Evolutionary conservation across 179 eudicot species (phyloP).

Genomic region (Kewa caespitosa): DNA sequence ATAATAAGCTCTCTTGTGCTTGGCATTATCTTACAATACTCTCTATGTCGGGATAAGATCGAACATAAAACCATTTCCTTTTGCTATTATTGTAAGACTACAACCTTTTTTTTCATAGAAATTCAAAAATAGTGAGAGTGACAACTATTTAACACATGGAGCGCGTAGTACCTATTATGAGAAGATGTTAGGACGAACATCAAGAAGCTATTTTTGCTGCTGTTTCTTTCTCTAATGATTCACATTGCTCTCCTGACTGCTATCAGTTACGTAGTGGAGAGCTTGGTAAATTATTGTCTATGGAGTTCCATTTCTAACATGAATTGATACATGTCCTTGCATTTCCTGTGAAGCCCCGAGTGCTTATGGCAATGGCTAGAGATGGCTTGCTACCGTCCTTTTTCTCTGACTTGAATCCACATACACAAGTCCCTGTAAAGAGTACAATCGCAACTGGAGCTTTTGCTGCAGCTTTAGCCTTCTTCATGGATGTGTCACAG

Average conservation of each 20-base stretch:
- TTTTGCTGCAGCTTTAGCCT: slow-evolving; percentile 70
- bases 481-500: slow-evolving; percentile 85
- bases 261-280: neutral
- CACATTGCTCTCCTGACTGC: neutral
- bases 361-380: slow-evolving; percentile 97
- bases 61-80: too few relatives aligned
- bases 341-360: slow-evolving; percentile 65
- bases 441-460: slow-evolving; percentile 73
- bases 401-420: slow-evolving; percentile 74
- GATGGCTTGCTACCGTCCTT: slow-evolving; percentile 91
- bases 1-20: too few relatives aligned
- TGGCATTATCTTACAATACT: too few relatives aligned
- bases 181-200: neutral
- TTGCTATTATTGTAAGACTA: too few relatives aligned
- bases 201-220: neutral
- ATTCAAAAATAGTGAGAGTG: too few relatives aligned
- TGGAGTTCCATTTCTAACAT: neutral
- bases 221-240: neutral
- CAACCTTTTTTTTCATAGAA: too few relatives aligned
- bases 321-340: neutral
- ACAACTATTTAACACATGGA: too few relatives aligned
- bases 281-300: neutral
- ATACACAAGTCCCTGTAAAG: slow-evolving; percentile 85
- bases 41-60: too few relatives aligned
- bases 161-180: too few relatives aligned